These are phyloP conservation scores for Kalmanozyma brasiliensis DNA, from an alignment of 1,284 basidiomycete species.

Conservation along the genomic window DNA sequence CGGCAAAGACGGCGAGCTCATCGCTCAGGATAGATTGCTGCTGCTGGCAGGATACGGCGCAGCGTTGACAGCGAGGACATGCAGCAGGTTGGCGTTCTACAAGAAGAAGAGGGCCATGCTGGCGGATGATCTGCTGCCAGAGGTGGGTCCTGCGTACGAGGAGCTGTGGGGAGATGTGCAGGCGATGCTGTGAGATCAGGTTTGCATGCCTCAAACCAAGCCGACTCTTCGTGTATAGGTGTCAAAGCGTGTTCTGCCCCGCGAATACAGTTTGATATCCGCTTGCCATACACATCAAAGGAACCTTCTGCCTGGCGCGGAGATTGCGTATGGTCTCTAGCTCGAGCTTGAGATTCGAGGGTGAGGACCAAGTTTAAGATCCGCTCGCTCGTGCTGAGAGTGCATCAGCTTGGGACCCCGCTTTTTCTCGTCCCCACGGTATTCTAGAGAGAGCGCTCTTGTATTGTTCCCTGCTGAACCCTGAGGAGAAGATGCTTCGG, in stretches of 20 bases:
- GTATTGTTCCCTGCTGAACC: background rate
- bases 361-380: too few species aligned
- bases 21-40: slow-evolving; percentile 74
- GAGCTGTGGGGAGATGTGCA: slow-evolving; percentile 36
- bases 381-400: too few species aligned
- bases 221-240: too few species aligned
- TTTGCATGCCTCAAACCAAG: too few species aligned
- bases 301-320: too few species aligned
- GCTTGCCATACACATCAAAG: too few species aligned
- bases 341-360: too few species aligned
- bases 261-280: too few species aligned
- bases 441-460: background rate
- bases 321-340: too few species aligned
- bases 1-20: slow-evolving; percentile 52
- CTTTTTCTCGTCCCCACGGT: too few species aligned
- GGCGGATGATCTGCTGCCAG: slow-evolving; percentile 81
- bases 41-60: slow-evolving; percentile 88
- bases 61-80: slow-evolving; percentile 84
- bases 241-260: too few species aligned
- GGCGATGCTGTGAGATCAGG: slow-evolving; percentile 6
- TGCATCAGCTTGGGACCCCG: too few species aligned
- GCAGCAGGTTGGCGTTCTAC: slow-evolving; percentile 80
- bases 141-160: slow-evolving; percentile 68
- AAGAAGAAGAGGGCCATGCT: slow-evolving; percentile 83
- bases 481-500: background rate